phyloP scores from a whole-genome alignment of 2,329 filamentous ascomycete species.

The Sclerotinia subarctica region DNA sequence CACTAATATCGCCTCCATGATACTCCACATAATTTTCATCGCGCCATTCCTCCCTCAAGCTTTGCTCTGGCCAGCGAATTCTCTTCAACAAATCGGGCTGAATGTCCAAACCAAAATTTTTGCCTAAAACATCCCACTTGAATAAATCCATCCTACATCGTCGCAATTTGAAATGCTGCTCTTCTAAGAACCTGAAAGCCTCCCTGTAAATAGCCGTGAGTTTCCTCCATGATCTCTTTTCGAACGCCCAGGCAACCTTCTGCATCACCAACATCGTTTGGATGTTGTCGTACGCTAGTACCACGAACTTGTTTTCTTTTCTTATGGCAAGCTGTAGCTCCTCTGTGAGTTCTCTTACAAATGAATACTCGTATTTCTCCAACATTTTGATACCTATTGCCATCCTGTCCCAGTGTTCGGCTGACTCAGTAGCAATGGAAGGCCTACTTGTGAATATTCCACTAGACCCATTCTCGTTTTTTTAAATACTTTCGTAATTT shows the following conservation, averaged over 20 bases:
- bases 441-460: neutral
- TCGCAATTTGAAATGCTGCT: neutral
- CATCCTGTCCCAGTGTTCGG: neutral
- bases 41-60: accelerated
- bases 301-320: neutral
- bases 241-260: neutral
- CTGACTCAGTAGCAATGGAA: neutral
- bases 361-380: neutral
- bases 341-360: neutral
- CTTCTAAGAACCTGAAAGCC: neutral
- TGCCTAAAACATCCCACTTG: neutral
- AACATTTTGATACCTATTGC: neutral
- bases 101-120: neutral
- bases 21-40: neutral
- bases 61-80: neutral
- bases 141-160: neutral
- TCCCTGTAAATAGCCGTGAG: neutral
- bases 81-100: neutral
- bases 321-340: neutral
- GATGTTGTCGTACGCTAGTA: neutral
- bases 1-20: too few relatives aligned
- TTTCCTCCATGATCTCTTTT: neutral
- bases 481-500: neutral
- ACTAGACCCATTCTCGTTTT: neutral
- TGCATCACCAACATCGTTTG: neutral